Evolutionary conservation across 352 stramenopile genomes (phyloP).

Genomic region (Blastocystis sp.): DNA sequence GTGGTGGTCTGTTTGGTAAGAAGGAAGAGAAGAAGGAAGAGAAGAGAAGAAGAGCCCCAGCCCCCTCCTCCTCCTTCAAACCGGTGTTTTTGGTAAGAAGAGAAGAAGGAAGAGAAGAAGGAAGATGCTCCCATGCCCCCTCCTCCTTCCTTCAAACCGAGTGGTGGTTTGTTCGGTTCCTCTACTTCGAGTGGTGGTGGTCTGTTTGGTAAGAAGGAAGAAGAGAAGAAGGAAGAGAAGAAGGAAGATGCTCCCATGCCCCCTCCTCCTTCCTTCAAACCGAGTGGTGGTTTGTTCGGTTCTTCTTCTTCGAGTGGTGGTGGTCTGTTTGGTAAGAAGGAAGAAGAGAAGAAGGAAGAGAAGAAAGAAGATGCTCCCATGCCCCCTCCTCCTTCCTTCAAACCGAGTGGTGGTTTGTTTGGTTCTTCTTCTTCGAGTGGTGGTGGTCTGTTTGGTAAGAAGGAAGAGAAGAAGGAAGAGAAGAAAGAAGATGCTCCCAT

Average conservation of each 20-base stretch:
- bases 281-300: neutral
- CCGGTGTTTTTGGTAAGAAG: no score
- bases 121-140: no score
- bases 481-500: neutral
- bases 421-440: neutral
- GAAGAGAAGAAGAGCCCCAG: no score
- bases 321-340: neutral
- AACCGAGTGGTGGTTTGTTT: neutral
- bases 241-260: neutral
- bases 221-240: neutral
- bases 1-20: slow-evolving; percentile 5
- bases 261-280: neutral
- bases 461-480: neutral
- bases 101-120: no score
- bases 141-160: neutral
- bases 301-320: neutral
- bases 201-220: neutral
- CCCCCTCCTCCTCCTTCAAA: neutral
- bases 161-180: neutral
- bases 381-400: neutral
- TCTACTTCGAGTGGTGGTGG: neutral
- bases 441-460: neutral
- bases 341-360: neutral
- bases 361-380: neutral
- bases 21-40: neutral